These are phyloP conservation scores for Shiraia bambusicola DNA, from an alignment of 2,329 filamentous ascomycete genomes.

Conservation along the genomic window DNA sequence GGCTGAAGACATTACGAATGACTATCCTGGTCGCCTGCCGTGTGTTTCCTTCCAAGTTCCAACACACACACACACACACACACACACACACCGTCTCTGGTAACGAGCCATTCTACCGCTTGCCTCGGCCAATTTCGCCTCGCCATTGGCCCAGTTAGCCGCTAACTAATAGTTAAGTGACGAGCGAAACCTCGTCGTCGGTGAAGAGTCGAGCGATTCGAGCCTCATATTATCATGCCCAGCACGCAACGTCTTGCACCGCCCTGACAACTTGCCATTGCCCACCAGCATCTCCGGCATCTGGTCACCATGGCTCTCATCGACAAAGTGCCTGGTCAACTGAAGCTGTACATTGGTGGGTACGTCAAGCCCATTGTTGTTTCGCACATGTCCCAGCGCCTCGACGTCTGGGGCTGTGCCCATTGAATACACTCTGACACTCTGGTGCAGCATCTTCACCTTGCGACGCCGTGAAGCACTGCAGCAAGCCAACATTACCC, in stretches of 20 bases:
- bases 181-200: conserved; percentile 17
- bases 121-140: conserved; percentile 14
- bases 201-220: conserved; percentile 29
- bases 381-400: conserved; percentile 19
- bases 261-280: conserved; percentile 19
- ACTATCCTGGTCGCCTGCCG: background rate
- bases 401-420: conserved; percentile 3
- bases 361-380: conserved; percentile 47
- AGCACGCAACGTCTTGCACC: conserved; percentile 22
- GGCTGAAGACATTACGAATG: background rate
- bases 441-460: conserved; percentile 68
- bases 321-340: conserved; percentile 67
- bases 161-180: too few species aligned
- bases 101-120: conserved; percentile 9
- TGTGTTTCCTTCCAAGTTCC: background rate
- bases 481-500: conserved; percentile 74
- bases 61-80: too few species aligned
- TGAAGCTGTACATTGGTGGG: conserved; percentile 79
- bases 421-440: conserved; percentile 24
- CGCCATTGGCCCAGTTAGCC: conserved; percentile 9
- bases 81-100: conserved; percentile 1
- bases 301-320: conserved; percentile 56
- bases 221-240: conserved; percentile 12
- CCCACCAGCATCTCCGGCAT: conserved; percentile 9
- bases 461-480: conserved; percentile 72